Percentiles rank a stretch among this genome's conserved stretches.
Conservation (phyloP, 768 basidiomycete species). For the Saitozyma podzolica region DNA sequence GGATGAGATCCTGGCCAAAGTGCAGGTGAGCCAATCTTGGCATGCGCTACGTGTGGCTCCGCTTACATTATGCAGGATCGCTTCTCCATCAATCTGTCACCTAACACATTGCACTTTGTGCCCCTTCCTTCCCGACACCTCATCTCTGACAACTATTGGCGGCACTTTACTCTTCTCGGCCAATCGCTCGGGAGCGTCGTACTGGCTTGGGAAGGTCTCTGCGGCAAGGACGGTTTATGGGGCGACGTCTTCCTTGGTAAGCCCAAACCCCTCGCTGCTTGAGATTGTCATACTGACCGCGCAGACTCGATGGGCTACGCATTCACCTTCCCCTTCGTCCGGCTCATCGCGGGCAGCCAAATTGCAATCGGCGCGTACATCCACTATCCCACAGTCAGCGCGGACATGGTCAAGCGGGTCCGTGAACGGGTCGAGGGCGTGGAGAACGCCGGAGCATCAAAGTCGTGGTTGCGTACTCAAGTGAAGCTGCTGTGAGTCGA, state of each 20-base stretch:
- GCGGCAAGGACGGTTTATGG: slow-evolving; percentile 59
- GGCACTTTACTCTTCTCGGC: slow-evolving; percentile 83
- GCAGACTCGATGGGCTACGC: slow-evolving; percentile 99
- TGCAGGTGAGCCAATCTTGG: slow-evolving; percentile 61
- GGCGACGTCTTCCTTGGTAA: slow-evolving; percentile 89
- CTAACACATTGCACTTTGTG: slow-evolving; percentile 72
- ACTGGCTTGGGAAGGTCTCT: slow-evolving; percentile 78
- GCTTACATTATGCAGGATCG: slow-evolving; percentile 59
- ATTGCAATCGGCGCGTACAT: slow-evolving; percentile 85
- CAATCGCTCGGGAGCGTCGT: slow-evolving; percentile 86
- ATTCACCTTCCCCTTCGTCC: slow-evolving; percentile 81
- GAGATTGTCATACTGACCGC: slow-evolving; percentile 7
- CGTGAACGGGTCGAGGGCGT: slow-evolving; percentile 61
- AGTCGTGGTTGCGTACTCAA: slow-evolving; percentile 60
- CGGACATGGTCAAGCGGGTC: slow-evolving; percentile 86
- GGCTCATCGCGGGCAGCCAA: slow-evolving; percentile 58
- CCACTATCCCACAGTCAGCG: slow-evolving; percentile 95
- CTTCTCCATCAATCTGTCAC: slow-evolving; percentile 74
- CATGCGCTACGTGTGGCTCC: neutral
- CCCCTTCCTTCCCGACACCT: slow-evolving; percentile 69
- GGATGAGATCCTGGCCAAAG: slow-evolving; percentile 74
- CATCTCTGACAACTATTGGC: slow-evolving; percentile 81
- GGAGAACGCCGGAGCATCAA: slow-evolving; percentile 66
- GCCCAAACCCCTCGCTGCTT: slow-evolving; percentile 22
- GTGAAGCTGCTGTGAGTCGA: slow-evolving; percentile 65